Base-by-base conservation (phyloP, 495 filamentous ascomycete genomes). In the Articulospora tetracladia region DNA sequence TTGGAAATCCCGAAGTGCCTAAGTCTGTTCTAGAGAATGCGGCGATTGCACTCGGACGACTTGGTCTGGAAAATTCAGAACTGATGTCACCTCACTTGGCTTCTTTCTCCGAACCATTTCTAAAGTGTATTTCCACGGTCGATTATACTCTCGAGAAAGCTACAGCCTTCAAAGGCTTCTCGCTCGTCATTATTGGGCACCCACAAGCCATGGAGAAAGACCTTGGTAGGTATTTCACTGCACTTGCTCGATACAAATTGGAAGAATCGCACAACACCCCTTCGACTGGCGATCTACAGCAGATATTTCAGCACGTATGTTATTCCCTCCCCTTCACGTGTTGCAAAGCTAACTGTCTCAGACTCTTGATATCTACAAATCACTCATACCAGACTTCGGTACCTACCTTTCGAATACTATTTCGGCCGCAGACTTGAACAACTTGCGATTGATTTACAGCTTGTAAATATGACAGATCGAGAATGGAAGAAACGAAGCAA, bases 131-230 rank as follows among this genome's bases (percentile, higher is more conserved):
- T 77, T 80, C 82, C 58, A 89, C 90, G 57, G 89, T 97, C 41
- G 88, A 92, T 49, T 88, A 88, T 65, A 93, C 93, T 12, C 90
- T 96, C 56, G 94, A 99, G 75, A 98, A 98, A 76, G 91, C 88
- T 0, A 92, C 93, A 19, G 93, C 95, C 1, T 88, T 97, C 72
- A 82, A 90, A 62, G 94, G 94, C 0, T 97, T 98, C 76, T 88
- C 87, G 58, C 78, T 88, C 58, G 83, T 93, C 57, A 89, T 97
- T 3, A 84, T 90, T 59, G 81, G 83, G 70, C 97, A 98, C 64
- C 95, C 94, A 1, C 84, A 90, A 70, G 91, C 92, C 2, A 95
- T 98, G 86, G 93, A 97, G 73, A 83, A 85, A 46, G 88, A 85
- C 59, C 77, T 99, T 24, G 78, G 84, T 50, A 86, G 88, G 17